Conservation (phyloP, 2,329 filamentous ascomycete species). For the Fusarium longipes region DNA sequence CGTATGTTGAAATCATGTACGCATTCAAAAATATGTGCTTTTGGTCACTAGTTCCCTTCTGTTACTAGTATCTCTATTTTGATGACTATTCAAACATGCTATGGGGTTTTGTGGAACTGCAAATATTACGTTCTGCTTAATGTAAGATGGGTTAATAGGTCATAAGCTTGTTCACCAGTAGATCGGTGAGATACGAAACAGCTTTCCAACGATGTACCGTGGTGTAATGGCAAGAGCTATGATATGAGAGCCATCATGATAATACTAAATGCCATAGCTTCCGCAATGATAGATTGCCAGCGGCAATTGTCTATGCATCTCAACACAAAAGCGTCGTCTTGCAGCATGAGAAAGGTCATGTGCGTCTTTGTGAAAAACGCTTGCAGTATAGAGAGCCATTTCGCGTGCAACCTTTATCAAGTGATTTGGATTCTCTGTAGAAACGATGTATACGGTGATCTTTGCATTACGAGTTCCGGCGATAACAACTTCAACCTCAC, state of each 20-base stretch:
- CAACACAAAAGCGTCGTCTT: conserved; percentile 2
- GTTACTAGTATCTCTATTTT: not conserved
- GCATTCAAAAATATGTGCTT: not conserved
- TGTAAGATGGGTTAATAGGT: not conserved
- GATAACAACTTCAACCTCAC: conserved; percentile 5
- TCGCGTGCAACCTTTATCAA: conserved; percentile 18
- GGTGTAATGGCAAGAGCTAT: not conserved
- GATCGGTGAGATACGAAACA: conserved; percentile 5
- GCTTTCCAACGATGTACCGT: not conserved
- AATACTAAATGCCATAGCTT: not conserved
- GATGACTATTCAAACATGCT: rapidly evolving
- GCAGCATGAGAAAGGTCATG: not conserved
- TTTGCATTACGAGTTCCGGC: not conserved
- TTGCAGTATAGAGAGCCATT: not conserved
- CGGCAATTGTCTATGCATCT: conserved; percentile 6
- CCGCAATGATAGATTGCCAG: not conserved
- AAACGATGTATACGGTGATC: not conserved
- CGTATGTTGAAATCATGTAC: not conserved
- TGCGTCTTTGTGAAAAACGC: not conserved
- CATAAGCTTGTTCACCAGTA: not conserved
- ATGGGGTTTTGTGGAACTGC: not conserved
- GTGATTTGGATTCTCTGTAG: conserved; percentile 26
- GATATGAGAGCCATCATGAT: not conserved
- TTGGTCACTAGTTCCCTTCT: not conserved
- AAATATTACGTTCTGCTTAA: not conserved